phyloP scores from a whole-genome alignment of 768 basidiomycete genomes.

The Boletus reticulatus region DNA sequence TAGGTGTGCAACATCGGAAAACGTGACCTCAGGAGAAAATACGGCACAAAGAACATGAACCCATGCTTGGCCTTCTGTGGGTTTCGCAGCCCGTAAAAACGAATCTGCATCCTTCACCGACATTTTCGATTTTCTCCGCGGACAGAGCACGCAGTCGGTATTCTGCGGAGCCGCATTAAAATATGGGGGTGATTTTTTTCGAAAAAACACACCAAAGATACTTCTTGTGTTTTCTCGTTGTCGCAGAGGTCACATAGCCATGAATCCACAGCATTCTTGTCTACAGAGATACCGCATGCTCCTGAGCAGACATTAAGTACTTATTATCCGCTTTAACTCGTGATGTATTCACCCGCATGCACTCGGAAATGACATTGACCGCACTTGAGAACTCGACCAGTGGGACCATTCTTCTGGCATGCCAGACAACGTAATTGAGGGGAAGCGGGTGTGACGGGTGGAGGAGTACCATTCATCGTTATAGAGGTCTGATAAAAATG shows the following conservation, averaged over 20 bases:
- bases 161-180: conserved; percentile 45
- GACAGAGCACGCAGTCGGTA: conserved; percentile 84
- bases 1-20: conserved; percentile 70
- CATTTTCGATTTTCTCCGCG: conserved; percentile 40
- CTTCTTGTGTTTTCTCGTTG: conserved; percentile 79
- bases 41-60: conserved; percentile 87
- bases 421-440: conserved; percentile 72
- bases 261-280: conserved; percentile 59
- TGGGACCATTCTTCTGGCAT: conserved; percentile 72
- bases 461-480: conserved; percentile 55
- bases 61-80: conserved; percentile 93
- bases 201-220: conserved; percentile 61
- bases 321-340: not conserved
- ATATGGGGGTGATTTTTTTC: not conserved
- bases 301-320: conserved; percentile 37
- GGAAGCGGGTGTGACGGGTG: conserved; percentile 50
- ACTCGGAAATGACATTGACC: conserved; percentile 74
- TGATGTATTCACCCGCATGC: conserved; percentile 60
- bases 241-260: conserved; percentile 90
- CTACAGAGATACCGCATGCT: conserved; percentile 65
- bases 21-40: conserved; percentile 82
- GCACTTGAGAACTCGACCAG: conserved; percentile 79
- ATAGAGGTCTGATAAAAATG: conserved; percentile 28
- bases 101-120: conserved; percentile 52
- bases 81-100: conserved; percentile 78